Base-by-base conservation (phyloP, 2,329 filamentous ascomycete genomes). In the Monilinia aucupariae region DNA sequence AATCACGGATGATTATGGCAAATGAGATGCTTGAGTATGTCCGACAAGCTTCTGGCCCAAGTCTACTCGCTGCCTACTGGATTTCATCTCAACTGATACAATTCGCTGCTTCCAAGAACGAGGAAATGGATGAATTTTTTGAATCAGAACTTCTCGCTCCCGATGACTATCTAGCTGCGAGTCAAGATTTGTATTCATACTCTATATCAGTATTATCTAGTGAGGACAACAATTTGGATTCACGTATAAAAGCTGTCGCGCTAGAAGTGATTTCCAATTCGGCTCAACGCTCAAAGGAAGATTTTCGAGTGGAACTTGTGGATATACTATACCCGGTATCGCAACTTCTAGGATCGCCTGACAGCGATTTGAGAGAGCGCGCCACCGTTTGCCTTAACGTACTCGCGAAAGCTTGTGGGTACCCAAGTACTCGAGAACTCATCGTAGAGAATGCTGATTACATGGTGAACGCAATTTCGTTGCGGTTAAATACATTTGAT, bases 371-470 rank as follows among this genome's bases (percentile, higher is more conserved):
- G 20, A 88, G 92, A 68, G 82, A 85, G 39, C 92, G 97, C 74
- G 91, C 93, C 6, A 88, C 97, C 66, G 84, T 86, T 4, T 89
- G 90, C 43, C 80, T 99, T 17, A 94, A 97, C 71, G 84, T 86
- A 22, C 79, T 97, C n/a, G 88, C 93, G 0, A 72, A 76, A 2
- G 82, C 88, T 0, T 97, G 91, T 70, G 85, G 83, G 2, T 99
- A 97, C 71, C 66, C 73, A 0, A 86, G 82, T 69, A 88, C 93
- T 5, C 88, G 88, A 32, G 85, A 90, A 20, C 79, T 99, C 67
- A 87, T 99, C 47, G 84, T 97, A 34, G 86, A 89, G 59, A 99
- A 99, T 65, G 92, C 91, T 20, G 94, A 99, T 75, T 99, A 99
- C 74, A 89, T 99, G 76, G 88, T 97, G 65, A 97, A 97, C 72